Percentiles rank a stretch among this genome's conserved stretches.
phyloP scores from a whole-genome alignment of 352 stramenopile genomes.

The Hyphochytrium catenoides region DNA sequence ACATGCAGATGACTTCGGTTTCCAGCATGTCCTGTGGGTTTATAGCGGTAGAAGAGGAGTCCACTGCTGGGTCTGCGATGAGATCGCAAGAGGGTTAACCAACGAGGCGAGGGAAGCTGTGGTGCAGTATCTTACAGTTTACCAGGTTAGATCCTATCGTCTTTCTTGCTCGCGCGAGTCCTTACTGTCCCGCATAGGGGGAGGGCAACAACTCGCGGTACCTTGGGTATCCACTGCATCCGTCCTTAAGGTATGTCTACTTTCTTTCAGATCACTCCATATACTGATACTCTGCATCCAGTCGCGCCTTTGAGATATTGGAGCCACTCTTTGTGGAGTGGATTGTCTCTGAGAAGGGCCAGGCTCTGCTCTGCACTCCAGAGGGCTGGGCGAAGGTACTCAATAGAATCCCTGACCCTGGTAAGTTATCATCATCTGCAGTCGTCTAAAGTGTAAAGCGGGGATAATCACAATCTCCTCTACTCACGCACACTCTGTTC shows the following conservation, averaged over 20 bases:
- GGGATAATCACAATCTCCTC: no score
- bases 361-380: slow-evolving; percentile 60
- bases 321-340: slow-evolving; percentile 82
- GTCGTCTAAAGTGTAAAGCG: no score
- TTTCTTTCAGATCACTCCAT: neutral
- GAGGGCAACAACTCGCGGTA: no score
- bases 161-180: no score
- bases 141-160: no score
- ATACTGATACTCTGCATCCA: slow-evolving; percentile 9
- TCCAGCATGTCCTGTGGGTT: slow-evolving; percentile 92
- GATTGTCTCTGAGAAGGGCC: slow-evolving; percentile 67
- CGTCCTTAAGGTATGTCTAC: slow-evolving; percentile 48
- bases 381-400: slow-evolving; percentile 74
- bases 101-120: slow-evolving; percentile 90
- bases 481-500: no score
- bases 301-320: slow-evolving; percentile 72
- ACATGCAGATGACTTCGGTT: slow-evolving; percentile 83
- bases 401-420: slow-evolving; percentile 70
- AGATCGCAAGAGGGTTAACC: slow-evolving; percentile 64
- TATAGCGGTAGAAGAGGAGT: slow-evolving; percentile 96
- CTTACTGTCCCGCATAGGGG: no score
- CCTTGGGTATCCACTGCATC: slow-evolving; percentile 71
- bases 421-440: neutral
- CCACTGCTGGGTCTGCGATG: slow-evolving; percentile 98
- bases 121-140: slow-evolving; percentile 84